Conservation (phyloP, 2,329 filamentous ascomycete species). For the Pseudopyrenochaeta lycopersici region DNA sequence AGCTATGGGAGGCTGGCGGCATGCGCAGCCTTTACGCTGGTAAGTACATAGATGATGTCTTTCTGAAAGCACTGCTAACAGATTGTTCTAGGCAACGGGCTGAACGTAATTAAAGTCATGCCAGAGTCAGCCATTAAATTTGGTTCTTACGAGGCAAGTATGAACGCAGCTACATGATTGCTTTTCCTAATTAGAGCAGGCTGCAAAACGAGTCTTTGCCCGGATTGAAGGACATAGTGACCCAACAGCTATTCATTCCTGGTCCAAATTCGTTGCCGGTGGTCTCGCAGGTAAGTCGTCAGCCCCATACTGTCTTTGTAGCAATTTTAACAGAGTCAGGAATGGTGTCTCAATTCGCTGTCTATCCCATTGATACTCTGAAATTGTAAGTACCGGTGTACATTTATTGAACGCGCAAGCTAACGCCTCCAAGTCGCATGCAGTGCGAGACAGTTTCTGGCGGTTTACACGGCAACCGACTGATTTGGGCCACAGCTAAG, state of each 20-base stretch:
- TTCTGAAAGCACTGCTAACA: constrained; percentile 16
- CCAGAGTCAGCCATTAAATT: constrained; percentile 99
- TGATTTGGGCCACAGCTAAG: constrained; percentile 82
- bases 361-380: constrained; percentile 91
- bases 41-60: constrained; percentile 54
- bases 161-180: not conserved
- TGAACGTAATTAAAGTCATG: constrained; percentile 98
- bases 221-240: constrained; percentile 88
- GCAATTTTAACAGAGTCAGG: constrained; percentile 48
- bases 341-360: constrained; percentile 93
- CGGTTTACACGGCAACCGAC: constrained; percentile 80
- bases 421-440: constrained; percentile 67
- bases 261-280: constrained; percentile 89
- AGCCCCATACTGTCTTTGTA: not conserved
- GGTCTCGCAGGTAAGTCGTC: constrained; percentile 73
- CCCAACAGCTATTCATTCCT: constrained; percentile 77
- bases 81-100: constrained; percentile 76
- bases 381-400: constrained; percentile 66
- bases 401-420: constrained; percentile 2
- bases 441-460: constrained; percentile 93
- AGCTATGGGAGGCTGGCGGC: constrained; percentile 86
- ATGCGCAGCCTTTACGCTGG: constrained; percentile 91
- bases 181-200: constrained; percentile 55
- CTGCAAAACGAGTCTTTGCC: constrained; percentile 86
- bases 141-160: constrained; percentile 83